Evolutionary conservation across 108 stramenopile genomes (phyloP).

Genomic region (Skeletonema grethae): DNA sequence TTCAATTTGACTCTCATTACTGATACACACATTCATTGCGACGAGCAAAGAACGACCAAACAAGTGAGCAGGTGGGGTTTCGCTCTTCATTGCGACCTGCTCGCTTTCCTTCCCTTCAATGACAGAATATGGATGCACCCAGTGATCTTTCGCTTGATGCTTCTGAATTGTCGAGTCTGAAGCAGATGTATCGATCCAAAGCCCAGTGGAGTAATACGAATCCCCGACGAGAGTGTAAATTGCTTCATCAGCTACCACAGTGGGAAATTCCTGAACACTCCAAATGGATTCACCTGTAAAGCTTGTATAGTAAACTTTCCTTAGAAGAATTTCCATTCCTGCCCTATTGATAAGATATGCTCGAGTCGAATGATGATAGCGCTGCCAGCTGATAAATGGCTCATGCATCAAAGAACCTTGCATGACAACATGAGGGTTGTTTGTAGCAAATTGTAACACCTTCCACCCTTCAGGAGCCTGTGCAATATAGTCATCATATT

Average conservation of each 20-base stretch:
- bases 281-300: background rate
- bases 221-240: background rate
- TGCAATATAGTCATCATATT: background rate
- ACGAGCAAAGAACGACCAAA: background rate
- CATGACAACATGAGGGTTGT: background rate
- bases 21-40: background rate
- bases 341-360: constrained; percentile 9
- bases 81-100: background rate
- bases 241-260: background rate
- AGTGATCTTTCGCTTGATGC: background rate
- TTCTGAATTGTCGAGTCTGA: background rate
- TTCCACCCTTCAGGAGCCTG: constrained; percentile 5
- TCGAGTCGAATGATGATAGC: background rate
- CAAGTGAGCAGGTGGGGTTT: background rate
- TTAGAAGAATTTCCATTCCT: constrained; percentile 4
- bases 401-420: constrained; percentile 1
- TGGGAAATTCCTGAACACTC: background rate
- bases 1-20: background rate
- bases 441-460: constrained; percentile 1
- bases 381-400: constrained; percentile 1
- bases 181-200: background rate
- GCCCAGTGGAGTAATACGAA: background rate
- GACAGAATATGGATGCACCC: background rate
- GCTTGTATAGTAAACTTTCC: background rate
- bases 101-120: background rate